Evolutionary conservation across 164 flowering plant species (phyloP).

Genomic region (Aristolochia californica): DNA sequence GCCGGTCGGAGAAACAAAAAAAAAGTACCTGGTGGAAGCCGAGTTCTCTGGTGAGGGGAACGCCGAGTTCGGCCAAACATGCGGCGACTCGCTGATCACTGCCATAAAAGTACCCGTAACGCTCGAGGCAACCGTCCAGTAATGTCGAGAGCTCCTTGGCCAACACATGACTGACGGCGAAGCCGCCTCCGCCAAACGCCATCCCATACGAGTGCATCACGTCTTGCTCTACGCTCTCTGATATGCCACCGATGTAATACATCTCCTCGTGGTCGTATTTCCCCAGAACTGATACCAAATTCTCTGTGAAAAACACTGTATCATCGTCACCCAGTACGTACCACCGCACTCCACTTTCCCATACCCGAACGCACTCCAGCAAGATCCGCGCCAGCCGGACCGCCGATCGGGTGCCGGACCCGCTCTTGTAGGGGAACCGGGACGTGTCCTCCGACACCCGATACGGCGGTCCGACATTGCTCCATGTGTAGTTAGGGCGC

Average conservation of each 20-base stretch:
- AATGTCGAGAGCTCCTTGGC: slow-evolving; percentile 33
- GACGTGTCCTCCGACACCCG: slow-evolving; percentile 41
- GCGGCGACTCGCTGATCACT: slow-evolving; percentile 61
- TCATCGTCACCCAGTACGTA: slow-evolving; percentile 96
- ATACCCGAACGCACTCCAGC: slow-evolving; percentile 37
- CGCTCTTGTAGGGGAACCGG: slow-evolving; percentile 27
- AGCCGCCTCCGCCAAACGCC: slow-evolving; percentile 94
- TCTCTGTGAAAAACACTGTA: slow-evolving; percentile 71
- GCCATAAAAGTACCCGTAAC: slow-evolving; percentile 58
- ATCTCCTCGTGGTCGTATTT: slow-evolving; percentile 56
- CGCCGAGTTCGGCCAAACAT: slow-evolving; percentile 61
- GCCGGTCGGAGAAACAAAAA: neutral
- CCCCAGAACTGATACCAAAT: slow-evolving; percentile 44
- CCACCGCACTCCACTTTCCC: slow-evolving; percentile 58
- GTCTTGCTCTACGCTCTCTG: slow-evolving; percentile 84
- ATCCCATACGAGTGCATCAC: slow-evolving; percentile 51
- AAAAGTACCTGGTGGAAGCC: slow-evolving; percentile 74
- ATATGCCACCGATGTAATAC: slow-evolving; percentile 64
- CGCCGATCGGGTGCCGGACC: slow-evolving; percentile 36
- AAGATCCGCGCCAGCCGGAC: slow-evolving; percentile 66
- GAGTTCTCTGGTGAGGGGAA: slow-evolving; percentile 50
- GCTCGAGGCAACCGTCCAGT: slow-evolving; percentile 53
- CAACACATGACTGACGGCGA: slow-evolving; percentile 60
- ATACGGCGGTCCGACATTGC: slow-evolving; percentile 27
- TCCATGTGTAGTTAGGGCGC: slow-evolving; percentile 27